These are phyloP conservation scores for Xylaria digitata DNA, from an alignment of 2,329 filamentous ascomycete species.

Conservation along the genomic window DNA sequence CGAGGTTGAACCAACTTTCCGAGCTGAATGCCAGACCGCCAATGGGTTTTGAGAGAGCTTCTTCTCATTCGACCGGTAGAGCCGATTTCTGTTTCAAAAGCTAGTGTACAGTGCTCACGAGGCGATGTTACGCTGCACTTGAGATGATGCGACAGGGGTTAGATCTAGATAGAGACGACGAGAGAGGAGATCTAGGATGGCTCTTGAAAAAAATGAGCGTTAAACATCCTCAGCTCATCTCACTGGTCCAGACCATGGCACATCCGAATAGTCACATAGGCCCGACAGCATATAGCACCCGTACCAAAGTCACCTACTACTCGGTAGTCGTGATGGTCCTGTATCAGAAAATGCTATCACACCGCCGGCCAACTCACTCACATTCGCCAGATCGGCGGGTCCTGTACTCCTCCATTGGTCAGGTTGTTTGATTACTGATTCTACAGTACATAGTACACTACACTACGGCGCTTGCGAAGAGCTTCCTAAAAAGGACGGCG, in stretches of 20 bases:
- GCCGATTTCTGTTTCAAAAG: conserved; percentile 9
- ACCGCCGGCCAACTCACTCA: conserved; percentile 35
- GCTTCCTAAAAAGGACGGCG: conserved; percentile 33
- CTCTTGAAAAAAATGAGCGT: conserved; percentile 9
- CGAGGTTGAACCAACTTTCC: conserved; percentile 6
- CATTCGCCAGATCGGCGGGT: conserved; percentile 22
- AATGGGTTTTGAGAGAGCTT: conserved; percentile 4
- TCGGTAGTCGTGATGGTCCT: neutral
- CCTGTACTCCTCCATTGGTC: conserved; percentile 24
- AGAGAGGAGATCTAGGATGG: conserved; percentile 12
- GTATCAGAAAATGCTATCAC: conserved; percentile 29
- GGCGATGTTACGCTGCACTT: conserved; percentile 17
- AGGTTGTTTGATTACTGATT: conserved; percentile 32
- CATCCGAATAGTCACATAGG: neutral
- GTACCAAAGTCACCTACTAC: neutral
- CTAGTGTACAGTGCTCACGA: conserved; percentile 1
- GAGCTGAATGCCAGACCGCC: neutral
- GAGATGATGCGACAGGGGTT: conserved; percentile 26
- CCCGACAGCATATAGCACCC: neutral
- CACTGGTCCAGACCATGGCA: conserved; percentile 21
- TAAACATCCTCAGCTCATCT: conserved; percentile 13
- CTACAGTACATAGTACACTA: neutral
- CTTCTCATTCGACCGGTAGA: conserved; percentile 5
- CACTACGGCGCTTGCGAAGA: conserved; percentile 25
- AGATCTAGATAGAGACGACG: conserved; percentile 24